Evolutionary conservation across 805 yeast species (phyloP).

Genomic region (Cyberlindnera petersonii): DNA sequence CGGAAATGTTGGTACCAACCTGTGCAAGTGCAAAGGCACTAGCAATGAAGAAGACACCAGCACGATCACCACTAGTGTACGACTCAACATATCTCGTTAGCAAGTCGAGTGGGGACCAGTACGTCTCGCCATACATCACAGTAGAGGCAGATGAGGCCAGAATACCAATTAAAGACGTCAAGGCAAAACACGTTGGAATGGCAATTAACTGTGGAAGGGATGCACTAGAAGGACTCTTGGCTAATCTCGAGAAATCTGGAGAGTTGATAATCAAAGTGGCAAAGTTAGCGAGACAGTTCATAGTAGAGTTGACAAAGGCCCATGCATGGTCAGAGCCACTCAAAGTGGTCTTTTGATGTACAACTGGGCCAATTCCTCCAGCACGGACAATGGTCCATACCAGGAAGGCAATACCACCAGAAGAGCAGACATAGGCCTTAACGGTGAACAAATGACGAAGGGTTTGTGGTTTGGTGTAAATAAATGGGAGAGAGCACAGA

Average conservation of each 20-base stretch:
- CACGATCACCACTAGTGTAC: conserved; percentile 57
- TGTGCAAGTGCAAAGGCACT: conserved; percentile 72
- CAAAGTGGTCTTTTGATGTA: conserved; percentile 50
- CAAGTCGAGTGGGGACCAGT: conserved; percentile 78
- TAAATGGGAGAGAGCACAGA: conserved; percentile 72
- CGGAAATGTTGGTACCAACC: conserved; percentile 73
- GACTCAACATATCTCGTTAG: conserved; percentile 58
- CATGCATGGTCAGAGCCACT: conserved; percentile 66
- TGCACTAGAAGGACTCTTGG: conserved; percentile 51
- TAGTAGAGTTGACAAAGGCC: conserved; percentile 75
- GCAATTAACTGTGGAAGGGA: conserved; percentile 56
- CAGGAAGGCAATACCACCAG: conserved; percentile 79
- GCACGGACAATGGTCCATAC: conserved; percentile 84
- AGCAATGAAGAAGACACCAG: conserved; percentile 75
- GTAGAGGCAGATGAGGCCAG: conserved; percentile 79
- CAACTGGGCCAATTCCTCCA: conserved; percentile 72
- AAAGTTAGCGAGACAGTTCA: conserved; percentile 83
- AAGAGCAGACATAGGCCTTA: conserved; percentile 74
- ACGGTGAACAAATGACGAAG: conserved; percentile 81
- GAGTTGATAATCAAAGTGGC: conserved; percentile 84
- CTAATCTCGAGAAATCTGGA: conserved; percentile 86
- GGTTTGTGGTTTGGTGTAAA: conserved; percentile 78
- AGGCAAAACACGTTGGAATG: conserved; percentile 72
- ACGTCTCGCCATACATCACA: conserved; percentile 60
- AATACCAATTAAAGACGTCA: conserved; percentile 83